Conservation (phyloP, 1,139 yeast species). For the Protomyces macrosporus region DNA sequence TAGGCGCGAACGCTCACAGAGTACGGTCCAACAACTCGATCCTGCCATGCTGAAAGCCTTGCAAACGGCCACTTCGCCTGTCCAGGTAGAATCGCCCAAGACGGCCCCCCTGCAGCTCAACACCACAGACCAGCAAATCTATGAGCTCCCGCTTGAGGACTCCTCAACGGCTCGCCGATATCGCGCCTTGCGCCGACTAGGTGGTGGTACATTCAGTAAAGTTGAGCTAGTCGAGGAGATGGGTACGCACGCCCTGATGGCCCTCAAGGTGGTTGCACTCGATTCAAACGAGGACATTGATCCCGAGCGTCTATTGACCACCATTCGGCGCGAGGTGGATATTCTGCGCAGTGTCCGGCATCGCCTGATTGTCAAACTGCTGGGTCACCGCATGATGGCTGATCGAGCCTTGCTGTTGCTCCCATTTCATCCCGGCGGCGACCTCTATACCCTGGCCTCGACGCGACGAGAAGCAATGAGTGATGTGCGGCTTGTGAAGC, state of each 20-base stretch:
- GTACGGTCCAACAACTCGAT: neutral
- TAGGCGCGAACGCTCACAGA: neutral
- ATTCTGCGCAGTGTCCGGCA: constrained; percentile 45
- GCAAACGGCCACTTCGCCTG: neutral
- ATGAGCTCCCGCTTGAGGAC: neutral
- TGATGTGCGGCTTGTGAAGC: constrained; percentile 51
- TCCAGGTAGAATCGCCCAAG: no score
- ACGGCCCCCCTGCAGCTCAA: neutral
- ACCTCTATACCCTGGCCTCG: constrained; percentile 56
- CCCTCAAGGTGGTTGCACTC: constrained; percentile 41
- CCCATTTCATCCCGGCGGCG: constrained; percentile 72
- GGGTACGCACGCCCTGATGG: constrained; percentile 41
- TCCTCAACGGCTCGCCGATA: neutral
- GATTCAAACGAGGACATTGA: constrained; percentile 37
- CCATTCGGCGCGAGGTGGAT: constrained; percentile 68
- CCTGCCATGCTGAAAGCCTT: neutral
- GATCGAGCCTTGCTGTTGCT: constrained; percentile 51
- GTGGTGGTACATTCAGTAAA: constrained; percentile 43
- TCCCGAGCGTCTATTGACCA: constrained; percentile 57
- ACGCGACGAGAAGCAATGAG: constrained; percentile 46
- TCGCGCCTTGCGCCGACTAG: constrained; percentile 33
- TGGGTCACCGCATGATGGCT: constrained; percentile 37
- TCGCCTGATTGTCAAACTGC: constrained; percentile 46
- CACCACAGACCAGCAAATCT: neutral
- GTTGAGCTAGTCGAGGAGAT: constrained; percentile 40